Evolutionary conservation across 495 filamentous ascomycete genomes (phyloP).

Genomic region (Daldinia bambusicola): DNA sequence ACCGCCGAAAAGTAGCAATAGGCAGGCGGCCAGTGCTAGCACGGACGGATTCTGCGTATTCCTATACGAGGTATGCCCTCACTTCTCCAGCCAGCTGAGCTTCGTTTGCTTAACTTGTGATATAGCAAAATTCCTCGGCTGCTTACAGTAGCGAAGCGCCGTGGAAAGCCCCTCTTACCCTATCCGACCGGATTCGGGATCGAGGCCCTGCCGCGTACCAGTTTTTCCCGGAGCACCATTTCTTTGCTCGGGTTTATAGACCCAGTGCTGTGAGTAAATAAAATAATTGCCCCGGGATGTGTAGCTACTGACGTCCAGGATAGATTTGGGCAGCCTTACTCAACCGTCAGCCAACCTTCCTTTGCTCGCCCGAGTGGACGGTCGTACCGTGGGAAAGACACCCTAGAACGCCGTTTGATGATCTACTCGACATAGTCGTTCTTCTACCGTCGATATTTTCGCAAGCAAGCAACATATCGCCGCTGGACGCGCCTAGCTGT

Average conservation of each 20-base stretch:
- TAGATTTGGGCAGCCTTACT: slow-evolving; percentile 58
- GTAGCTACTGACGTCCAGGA: slow-evolving; percentile 23
- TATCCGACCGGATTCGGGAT: slow-evolving; percentile 49
- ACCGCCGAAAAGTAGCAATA: slow-evolving; percentile 32
- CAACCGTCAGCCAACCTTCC: slow-evolving; percentile 55
- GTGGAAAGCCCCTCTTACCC: slow-evolving; percentile 44
- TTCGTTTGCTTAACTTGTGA: neutral
- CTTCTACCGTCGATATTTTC: slow-evolving; percentile 52
- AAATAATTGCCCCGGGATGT: neutral
- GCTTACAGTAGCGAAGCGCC: slow-evolving; percentile 44
- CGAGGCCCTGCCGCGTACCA: slow-evolving; percentile 54
- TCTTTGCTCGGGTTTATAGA: slow-evolving; percentile 60
- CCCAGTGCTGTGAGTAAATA: slow-evolving; percentile 52
- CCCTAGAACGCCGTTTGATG: slow-evolving; percentile 56
- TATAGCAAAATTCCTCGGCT: slow-evolving; percentile 47
- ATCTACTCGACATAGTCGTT: slow-evolving; percentile 55
- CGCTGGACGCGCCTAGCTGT: slow-evolving; percentile 42
- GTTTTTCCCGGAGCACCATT: slow-evolving; percentile 59
- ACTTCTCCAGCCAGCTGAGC: neutral
- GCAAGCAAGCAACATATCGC: slow-evolving; percentile 49
- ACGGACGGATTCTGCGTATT: slow-evolving; percentile 54
- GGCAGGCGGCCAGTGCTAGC: neutral
- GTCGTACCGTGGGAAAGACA: slow-evolving; percentile 57
- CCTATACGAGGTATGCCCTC: slow-evolving; percentile 55
- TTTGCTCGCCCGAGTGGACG: slow-evolving; percentile 57